Conservation (phyloP, 2,329 filamentous ascomycete species). For the Claviceps sp. region DNA sequence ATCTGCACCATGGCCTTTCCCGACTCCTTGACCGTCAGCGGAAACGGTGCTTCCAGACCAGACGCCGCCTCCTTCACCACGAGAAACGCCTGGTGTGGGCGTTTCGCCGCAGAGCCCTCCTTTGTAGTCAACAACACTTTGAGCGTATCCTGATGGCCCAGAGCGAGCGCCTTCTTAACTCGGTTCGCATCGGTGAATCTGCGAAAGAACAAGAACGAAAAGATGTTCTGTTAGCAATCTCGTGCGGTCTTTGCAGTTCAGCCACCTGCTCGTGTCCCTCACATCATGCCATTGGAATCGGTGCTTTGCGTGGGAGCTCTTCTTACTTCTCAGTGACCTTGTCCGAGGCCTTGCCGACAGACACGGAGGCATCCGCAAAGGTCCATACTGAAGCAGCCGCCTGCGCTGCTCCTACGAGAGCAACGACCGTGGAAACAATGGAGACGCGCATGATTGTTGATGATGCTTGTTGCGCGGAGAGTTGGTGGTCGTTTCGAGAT, state of each 20-base stretch:
- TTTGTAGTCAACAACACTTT: slow-evolving; percentile 73
- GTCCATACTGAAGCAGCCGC: slow-evolving; percentile 52
- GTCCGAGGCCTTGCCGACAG: slow-evolving; percentile 52
- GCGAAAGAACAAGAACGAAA: neutral
- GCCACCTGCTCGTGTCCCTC: too few species aligned
- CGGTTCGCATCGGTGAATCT: slow-evolving; percentile 48
- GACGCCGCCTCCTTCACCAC: slow-evolving; percentile 60
- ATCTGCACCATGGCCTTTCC: slow-evolving; percentile 78
- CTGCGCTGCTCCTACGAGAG: slow-evolving; percentile 35
- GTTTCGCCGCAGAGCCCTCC: slow-evolving; percentile 64
- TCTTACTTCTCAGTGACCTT: slow-evolving; percentile 54
- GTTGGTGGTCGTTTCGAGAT: slow-evolving; percentile 9
- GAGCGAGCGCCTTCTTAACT: slow-evolving; percentile 47
- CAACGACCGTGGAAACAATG: slow-evolving; percentile 26
- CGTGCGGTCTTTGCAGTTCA: too few species aligned
- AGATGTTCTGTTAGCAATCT: neutral
- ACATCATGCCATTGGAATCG: neutral
- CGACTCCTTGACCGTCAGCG: slow-evolving; percentile 70
- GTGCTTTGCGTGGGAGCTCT: slow-evolving; percentile 2
- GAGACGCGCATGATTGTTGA: slow-evolving; percentile 23
- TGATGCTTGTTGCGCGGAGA: too few species aligned
- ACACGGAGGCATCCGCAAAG: slow-evolving; percentile 59
- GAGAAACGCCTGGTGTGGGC: slow-evolving; percentile 89
- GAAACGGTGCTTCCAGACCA: slow-evolving; percentile 77
- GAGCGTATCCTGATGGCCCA: slow-evolving; percentile 58